Conservation (phyloP, 148 eudicot genomes). For the Spergularia marina region DNA sequence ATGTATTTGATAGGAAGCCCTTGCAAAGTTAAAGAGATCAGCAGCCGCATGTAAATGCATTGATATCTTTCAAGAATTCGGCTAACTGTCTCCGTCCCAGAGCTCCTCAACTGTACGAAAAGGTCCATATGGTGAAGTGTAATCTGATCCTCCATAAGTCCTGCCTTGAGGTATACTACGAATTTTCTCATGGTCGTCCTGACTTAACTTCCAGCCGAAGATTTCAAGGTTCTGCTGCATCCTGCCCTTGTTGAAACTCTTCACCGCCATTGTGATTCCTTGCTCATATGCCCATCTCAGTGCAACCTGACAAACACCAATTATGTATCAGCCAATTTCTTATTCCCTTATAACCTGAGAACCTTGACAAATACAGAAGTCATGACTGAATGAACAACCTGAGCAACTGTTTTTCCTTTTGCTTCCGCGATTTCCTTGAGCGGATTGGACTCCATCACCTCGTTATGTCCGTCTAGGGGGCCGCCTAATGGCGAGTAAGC, state of each 20-base stretch:
- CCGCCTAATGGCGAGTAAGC: conserved; percentile 56
- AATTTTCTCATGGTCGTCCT: conserved; percentile 37
- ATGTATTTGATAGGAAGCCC: too few species aligned
- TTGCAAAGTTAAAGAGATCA: not conserved
- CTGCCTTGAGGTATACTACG: conserved; percentile 41
- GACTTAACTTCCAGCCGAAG: conserved; percentile 37
- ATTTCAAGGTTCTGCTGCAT: conserved; percentile 52
- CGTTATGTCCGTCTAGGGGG: conserved; percentile 44
- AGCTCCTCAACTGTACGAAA: conserved; percentile 38
- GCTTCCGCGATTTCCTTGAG: conserved; percentile 49
- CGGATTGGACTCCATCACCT: conserved; percentile 40
- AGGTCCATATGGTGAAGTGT: conserved; percentile 44
- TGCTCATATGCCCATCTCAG: conserved; percentile 55
- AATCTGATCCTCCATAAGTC: conserved; percentile 34
- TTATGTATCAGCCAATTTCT: conserved; percentile 1
- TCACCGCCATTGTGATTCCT: conserved; percentile 45
- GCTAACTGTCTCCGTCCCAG: conserved; percentile 50
- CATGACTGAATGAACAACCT: conserved; percentile 31
- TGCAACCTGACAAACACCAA: conserved; percentile 35
- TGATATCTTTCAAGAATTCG: not conserved
- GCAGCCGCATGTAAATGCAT: not conserved
- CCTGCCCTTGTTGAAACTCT: conserved; percentile 56
- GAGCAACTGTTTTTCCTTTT: conserved; percentile 55
- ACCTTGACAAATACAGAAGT: not conserved
- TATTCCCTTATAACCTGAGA: not conserved